Evolutionary conservation across 2,329 filamentous ascomycete species (phyloP).

Genomic region (Colletotrichum falcatum): DNA sequence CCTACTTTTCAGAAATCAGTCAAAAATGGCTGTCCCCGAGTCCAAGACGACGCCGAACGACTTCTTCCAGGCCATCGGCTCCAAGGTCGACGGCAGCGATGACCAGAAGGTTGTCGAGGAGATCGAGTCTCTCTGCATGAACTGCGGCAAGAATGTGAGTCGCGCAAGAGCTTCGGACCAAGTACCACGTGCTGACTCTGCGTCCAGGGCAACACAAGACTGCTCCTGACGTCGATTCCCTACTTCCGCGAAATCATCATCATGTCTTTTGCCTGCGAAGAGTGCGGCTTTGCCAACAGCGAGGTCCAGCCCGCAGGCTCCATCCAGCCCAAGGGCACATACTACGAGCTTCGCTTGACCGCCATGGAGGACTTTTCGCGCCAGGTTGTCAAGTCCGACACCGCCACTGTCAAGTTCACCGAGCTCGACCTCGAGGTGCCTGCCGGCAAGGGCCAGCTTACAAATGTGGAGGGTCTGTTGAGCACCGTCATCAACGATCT

Average conservation of each 20-base stretch:
- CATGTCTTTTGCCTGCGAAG: slow-evolving; percentile 94
- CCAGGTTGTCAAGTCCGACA: slow-evolving; percentile 93
- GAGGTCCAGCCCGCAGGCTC: slow-evolving; percentile 93
- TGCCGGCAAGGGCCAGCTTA: slow-evolving; percentile 88
- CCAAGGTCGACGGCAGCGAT: slow-evolving; percentile 66
- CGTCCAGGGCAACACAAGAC: slow-evolving; percentile 79
- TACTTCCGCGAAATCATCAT: slow-evolving; percentile 98
- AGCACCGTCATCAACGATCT: slow-evolving; percentile 83
- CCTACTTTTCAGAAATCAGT: slow-evolving; percentile 22
- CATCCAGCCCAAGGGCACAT: slow-evolving; percentile 88
- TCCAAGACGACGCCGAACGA: slow-evolving; percentile 58
- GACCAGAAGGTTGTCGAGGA: slow-evolving; percentile 71
- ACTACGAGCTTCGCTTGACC: slow-evolving; percentile 86
- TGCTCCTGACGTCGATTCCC: slow-evolving; percentile 92
- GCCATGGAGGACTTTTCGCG: slow-evolving; percentile 80
- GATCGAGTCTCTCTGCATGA: slow-evolving; percentile 87
- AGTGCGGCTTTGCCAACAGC: slow-evolving; percentile 91
- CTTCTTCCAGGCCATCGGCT: slow-evolving; percentile 73
- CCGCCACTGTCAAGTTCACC: slow-evolving; percentile 85
- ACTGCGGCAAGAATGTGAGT: slow-evolving; percentile 81
- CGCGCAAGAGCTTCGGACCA: not conserved
- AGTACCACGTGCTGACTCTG: slow-evolving; percentile 35
- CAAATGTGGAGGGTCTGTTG: slow-evolving; percentile 92
- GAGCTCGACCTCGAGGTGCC: slow-evolving; percentile 95
- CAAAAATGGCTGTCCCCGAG: slow-evolving; percentile 58